Conservation (phyloP, 208 protist species). For the Balamuthia mandrillaris region DNA sequence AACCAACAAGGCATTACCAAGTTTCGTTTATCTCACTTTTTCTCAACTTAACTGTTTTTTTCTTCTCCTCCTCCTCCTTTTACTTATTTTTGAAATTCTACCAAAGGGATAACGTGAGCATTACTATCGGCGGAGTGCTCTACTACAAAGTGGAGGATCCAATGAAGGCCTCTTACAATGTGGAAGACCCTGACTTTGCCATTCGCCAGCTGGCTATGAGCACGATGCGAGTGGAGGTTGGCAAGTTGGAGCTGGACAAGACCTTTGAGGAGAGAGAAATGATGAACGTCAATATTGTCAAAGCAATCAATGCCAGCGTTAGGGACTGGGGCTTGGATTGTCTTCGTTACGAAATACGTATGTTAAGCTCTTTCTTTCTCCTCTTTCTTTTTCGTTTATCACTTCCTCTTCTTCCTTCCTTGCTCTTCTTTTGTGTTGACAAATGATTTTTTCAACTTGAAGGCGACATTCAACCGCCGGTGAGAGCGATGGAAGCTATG, state of each 20-base stretch:
- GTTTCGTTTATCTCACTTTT: too few relatives aligned
- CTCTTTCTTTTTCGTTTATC: not conserved
- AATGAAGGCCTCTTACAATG: conserved; percentile 75
- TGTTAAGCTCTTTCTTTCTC: not conserved
- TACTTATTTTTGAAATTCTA: too few relatives aligned
- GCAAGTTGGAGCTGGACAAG: conserved; percentile 87
- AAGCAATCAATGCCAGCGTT: conserved; percentile 82
- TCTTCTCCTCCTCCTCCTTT: too few relatives aligned
- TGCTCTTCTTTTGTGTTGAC: not conserved
- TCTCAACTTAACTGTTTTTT: not conserved
- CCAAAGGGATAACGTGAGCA: conserved; percentile 92
- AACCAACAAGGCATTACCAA: conserved; percentile 49
- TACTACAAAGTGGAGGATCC: conserved; percentile 87
- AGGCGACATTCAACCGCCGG: conserved; percentile 87
- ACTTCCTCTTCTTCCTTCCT: not conserved
- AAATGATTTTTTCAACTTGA: not conserved
- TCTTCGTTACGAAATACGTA: conserved; percentile 91
- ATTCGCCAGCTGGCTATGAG: conserved; percentile 92
- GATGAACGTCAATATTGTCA: conserved; percentile 88
- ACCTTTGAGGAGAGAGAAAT: conserved; percentile 87
- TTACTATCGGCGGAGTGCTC: conserved; percentile 91
- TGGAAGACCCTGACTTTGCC: conserved; percentile 91
- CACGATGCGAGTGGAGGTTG: conserved; percentile 90
- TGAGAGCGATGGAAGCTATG: conserved; percentile 89
- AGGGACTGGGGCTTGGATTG: conserved; percentile 91